phyloP scores from a whole-genome alignment of 2,329 filamentous ascomycete genomes.

The Trichoderma hamatum region DNA sequence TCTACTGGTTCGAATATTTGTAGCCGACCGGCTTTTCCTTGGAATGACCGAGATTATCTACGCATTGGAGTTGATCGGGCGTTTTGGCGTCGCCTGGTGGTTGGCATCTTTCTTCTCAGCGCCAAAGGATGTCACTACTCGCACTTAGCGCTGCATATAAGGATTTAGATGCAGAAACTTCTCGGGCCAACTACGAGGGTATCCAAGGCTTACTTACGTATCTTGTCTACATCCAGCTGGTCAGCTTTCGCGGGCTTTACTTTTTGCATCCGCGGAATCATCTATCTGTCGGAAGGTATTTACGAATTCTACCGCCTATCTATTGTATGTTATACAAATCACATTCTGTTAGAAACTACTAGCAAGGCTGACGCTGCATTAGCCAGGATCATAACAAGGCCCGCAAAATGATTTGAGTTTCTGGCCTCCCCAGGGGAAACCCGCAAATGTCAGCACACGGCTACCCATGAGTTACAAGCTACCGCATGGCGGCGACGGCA shows the following conservation, averaged over 20 bases:
- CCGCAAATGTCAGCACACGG: neutral
- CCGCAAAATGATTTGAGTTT: slow-evolving; percentile 26
- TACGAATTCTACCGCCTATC: neutral
- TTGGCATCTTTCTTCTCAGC: slow-evolving; percentile 28
- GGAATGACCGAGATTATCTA: slow-evolving; percentile 40
- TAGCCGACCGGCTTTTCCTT: slow-evolving; percentile 48
- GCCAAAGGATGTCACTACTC: neutral
- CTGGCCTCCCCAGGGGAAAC: neutral
- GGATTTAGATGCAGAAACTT: slow-evolving; percentile 7
- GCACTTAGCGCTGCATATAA: slow-evolving; percentile 5
- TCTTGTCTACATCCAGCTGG: neutral
- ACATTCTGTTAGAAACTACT: neutral
- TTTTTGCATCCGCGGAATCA: neutral
- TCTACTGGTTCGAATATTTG: slow-evolving; percentile 47
- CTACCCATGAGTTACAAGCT: neutral
- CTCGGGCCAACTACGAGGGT: neutral
- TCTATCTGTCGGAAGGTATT: neutral
- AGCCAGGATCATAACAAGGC: slow-evolving; percentile 1
- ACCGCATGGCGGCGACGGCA: neutral
- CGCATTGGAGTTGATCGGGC: slow-evolving; percentile 40
- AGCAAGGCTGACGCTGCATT: slow-evolving; percentile 9
- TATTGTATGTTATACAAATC: neutral
- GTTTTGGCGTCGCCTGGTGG: slow-evolving; percentile 41
- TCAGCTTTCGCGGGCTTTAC: neutral
- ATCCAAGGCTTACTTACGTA: neutral